phyloP scores from a whole-genome alignment of 2,329 filamentous ascomycete genomes.

The Coleophoma eucalyptorum region DNA sequence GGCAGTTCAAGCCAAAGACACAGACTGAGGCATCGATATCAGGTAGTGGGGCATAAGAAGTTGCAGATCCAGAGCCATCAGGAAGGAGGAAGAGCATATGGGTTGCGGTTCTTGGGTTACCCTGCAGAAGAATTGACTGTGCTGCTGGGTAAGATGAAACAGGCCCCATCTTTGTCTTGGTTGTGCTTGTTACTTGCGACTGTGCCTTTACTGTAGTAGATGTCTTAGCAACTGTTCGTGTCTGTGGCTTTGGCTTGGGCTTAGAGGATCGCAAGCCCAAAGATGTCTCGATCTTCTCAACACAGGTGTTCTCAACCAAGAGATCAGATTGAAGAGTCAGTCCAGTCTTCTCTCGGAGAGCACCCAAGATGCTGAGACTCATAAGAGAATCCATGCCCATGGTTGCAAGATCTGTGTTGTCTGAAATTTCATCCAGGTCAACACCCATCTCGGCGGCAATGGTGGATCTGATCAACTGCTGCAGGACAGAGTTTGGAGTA shows the following conservation, averaged over 20 bases:
- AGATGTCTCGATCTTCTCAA: constrained; percentile 15
- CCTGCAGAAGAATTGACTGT: constrained; percentile 37
- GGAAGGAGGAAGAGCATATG: constrained; percentile 40
- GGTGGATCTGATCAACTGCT: constrained; percentile 56
- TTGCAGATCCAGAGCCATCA: constrained; percentile 39
- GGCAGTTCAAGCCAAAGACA: constrained; percentile 60
- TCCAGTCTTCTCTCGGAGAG: neutral
- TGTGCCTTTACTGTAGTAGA: neutral
- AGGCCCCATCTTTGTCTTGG: neutral
- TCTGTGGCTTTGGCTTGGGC: neutral
- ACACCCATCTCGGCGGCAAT: constrained; percentile 52
- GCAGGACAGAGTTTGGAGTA: constrained; percentile 43
- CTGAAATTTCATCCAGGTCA: constrained; percentile 46
- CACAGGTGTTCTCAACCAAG: constrained; percentile 16
- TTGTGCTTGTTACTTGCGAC: neutral
- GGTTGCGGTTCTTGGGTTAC: constrained; percentile 41
- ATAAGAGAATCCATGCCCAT: constrained; percentile 57
- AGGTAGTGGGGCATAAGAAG: constrained; percentile 14
- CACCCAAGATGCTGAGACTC: constrained; percentile 43
- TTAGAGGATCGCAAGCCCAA: constrained; percentile 11
- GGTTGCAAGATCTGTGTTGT: constrained; percentile 50
- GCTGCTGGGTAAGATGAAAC: constrained; percentile 10
- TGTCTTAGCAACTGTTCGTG: neutral
- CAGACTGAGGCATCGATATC: constrained; percentile 39
- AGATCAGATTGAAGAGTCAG: constrained; percentile 35